Base-by-base conservation (phyloP, 371 early-diverging fungal species). In the Blakeslea trispora region DNA sequence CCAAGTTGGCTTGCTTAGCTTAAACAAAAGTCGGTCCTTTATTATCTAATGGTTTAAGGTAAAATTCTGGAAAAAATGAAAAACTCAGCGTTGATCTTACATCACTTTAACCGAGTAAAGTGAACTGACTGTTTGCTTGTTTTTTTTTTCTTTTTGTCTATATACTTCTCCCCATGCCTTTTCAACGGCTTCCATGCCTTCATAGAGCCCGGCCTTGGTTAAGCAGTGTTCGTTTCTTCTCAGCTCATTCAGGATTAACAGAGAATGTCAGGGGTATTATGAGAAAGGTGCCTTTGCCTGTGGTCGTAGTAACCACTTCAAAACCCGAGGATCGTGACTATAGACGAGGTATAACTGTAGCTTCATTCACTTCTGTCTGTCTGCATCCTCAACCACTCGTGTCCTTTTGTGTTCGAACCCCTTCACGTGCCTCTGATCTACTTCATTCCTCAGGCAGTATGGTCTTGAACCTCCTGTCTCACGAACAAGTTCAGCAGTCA, bases 311-410 rank as follows among this genome's bases (percentile, higher is more conserved):
- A 0, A 81, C 83, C 0, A 85, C 85, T 0, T 69, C 71, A 15
- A 63, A 65, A n/a, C 71, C 77, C 5, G 55, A 53, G 1, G 71
- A 77, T 40, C 69, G 69, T 18, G 46, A 53, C 1, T 57, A 74
- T 24, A 69, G 81, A 54, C 77, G 87, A 9, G 90, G 88, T 15
- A 85, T 84, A 35, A 89, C 90, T 1, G 83, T 86, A 19, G 79
- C 82, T 18, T 87, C 88, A 4, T 87, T 89, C 46, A 85, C 85
- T 0, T 87, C 90, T 2, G 81, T 89, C 14, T 82, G 85, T n/a
- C 63, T 89, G 0, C 61, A 77, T 21, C 90, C 90, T 3, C 71
- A 77, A 18, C 85, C 90, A 2, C 66, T 86, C 19, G 73, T 89
- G 13, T 77, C 84, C 0, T 89, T 89, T 59, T 81, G 82, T 56